A percentile compares a stretch with the other conserved stretches of the same genome.
Conservation (phyloP, 371 early-diverging fungal genomes). For the Neoconidiobolus thromboides region DNA sequence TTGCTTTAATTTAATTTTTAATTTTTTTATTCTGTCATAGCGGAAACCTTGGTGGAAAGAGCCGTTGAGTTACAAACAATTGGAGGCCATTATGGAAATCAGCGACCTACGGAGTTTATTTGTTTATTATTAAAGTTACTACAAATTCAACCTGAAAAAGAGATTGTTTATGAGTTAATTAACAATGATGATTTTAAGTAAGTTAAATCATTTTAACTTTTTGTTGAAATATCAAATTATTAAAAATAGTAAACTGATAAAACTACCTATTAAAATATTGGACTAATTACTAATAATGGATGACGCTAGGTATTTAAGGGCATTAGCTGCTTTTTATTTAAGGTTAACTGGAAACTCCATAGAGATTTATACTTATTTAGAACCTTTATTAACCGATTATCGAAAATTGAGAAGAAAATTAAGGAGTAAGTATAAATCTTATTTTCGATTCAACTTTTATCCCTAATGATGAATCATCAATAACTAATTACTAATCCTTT, state of each 20-base stretch:
- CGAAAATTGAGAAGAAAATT: conserved; percentile 55
- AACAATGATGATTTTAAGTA: conserved; percentile 58
- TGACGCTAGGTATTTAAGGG: conserved; percentile 49
- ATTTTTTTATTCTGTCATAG: conserved; percentile 15
- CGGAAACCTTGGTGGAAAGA: conserved; percentile 75
- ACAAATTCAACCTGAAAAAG: conserved; percentile 73
- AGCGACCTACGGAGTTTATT: conserved; percentile 76
- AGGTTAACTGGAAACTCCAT: conserved; percentile 53
- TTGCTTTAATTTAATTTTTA: neutral
- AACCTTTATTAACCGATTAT: conserved; percentile 68
- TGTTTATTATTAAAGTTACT: conserved; percentile 75
- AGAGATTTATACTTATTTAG: conserved; percentile 68
- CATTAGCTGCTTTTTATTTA: conserved; percentile 75
- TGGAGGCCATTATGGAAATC: conserved; percentile 73
- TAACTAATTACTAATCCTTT: neutral
- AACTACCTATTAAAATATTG: too few relatives aligned
- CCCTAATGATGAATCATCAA: neutral
- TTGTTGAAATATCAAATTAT: neutral
- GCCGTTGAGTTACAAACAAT: conserved; percentile 57
- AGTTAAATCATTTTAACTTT: conserved; percentile 1
- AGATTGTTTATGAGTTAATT: conserved; percentile 52
- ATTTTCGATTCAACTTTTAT: neutral
- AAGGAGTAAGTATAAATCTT: conserved; percentile 20
- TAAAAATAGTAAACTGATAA: too few relatives aligned
- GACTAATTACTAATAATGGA: too few relatives aligned